Evolutionary conservation across 2,329 filamentous ascomycete species (phyloP).

Genomic region (Cadophora luteo-olivacea): DNA sequence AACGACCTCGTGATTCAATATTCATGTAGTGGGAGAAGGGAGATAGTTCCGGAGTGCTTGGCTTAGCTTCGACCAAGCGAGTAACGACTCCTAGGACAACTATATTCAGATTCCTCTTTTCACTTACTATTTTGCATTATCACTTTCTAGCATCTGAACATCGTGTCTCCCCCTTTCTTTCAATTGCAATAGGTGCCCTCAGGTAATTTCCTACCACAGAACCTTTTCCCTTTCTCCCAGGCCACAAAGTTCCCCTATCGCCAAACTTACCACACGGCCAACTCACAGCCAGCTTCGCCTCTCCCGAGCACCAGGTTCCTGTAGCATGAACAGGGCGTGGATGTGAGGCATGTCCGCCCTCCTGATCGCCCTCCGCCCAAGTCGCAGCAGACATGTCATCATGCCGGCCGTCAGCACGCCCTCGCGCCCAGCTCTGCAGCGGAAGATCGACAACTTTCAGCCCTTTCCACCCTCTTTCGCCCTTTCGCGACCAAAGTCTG

Average conservation of each 20-base stretch:
- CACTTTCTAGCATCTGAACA: neutral
- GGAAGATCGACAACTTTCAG: neutral
- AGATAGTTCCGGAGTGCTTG: neutral
- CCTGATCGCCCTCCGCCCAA: neutral
- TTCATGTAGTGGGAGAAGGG: neutral
- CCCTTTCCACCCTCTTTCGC: constrained; percentile 12
- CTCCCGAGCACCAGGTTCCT: constrained; percentile 18
- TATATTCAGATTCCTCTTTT: too few relatives aligned
- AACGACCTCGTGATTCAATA: constrained; percentile 6
- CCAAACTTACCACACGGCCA: constrained; percentile 19
- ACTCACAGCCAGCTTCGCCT: constrained; percentile 16
- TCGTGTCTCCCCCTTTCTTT: neutral
- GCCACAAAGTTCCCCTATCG: neutral
- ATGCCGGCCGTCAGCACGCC: neutral
- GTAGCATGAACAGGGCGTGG: constrained; percentile 16
- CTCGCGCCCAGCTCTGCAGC: neutral
- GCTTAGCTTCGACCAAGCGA: neutral
- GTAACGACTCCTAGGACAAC: too few relatives aligned
- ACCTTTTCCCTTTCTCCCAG: neutral
- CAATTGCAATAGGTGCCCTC: neutral
- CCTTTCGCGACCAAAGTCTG: constrained; percentile 8
- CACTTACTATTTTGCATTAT: too few relatives aligned
- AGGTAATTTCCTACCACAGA: neutral
- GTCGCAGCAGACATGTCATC: neutral
- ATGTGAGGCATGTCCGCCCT: constrained; percentile 13